These are phyloP conservation scores for Picea abies DNA, from an alignment of 83 land plant genomes.

Conservation along the genomic window DNA sequence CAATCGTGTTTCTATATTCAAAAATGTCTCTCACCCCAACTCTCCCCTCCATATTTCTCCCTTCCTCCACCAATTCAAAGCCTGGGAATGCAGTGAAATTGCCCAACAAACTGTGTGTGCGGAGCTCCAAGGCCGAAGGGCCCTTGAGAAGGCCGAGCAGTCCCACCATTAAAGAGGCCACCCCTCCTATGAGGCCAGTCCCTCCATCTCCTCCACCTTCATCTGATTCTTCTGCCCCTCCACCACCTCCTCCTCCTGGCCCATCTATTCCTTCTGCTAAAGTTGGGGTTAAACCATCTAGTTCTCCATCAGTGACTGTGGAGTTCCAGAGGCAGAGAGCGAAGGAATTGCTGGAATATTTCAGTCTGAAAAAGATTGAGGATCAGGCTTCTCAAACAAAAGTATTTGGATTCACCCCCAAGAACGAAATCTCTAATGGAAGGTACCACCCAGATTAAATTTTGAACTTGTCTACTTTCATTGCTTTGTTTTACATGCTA, in stretches of 20 bases:
- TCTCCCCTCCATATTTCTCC: too few relatives aligned
- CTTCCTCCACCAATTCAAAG: too few relatives aligned
- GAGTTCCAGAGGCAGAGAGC: constrained; percentile 78
- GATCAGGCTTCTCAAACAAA: constrained; percentile 50
- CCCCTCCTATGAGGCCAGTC: constrained; percentile 29
- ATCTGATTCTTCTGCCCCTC: constrained; percentile 21
- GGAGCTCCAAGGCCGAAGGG: background rate
- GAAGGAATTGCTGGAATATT: constrained; percentile 76
- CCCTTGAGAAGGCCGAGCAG: constrained; percentile 10
- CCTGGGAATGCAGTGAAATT: too few relatives aligned
- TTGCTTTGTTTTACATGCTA: background rate
- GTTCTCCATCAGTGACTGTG: constrained; percentile 35
- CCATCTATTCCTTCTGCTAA: constrained; percentile 4
- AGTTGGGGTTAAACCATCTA: background rate
- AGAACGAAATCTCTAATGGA: constrained; percentile 80
- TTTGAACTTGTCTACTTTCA: background rate
- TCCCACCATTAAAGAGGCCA: constrained; percentile 20
- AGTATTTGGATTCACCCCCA: constrained; percentile 64
- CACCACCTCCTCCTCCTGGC: constrained; percentile 9
- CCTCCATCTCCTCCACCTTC: constrained; percentile 29
- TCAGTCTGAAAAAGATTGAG: constrained; percentile 65
- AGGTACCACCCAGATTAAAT: constrained; percentile 31
- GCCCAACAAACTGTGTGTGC: too few relatives aligned
- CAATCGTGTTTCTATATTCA: too few relatives aligned
- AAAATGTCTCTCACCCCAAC: too few relatives aligned